phyloP scores from a whole-genome alignment of 2,329 filamentous ascomycete genomes.

The Phoma herbarum region DNA sequence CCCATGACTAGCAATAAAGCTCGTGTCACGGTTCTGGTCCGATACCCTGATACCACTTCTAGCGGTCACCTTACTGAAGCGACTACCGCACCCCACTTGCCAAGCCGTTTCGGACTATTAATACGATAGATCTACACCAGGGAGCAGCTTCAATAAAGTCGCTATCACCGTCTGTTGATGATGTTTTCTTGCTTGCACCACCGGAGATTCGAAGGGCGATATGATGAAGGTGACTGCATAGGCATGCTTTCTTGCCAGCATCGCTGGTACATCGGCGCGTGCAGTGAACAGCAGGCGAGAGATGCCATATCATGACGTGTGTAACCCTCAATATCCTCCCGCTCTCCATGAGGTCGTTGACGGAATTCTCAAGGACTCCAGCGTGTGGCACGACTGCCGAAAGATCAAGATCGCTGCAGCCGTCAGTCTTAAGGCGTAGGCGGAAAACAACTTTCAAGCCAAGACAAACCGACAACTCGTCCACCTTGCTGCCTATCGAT shows the following conservation, averaged over 20 bases:
- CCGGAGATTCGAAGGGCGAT: background rate
- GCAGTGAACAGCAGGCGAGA: background rate
- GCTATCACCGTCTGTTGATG: background rate
- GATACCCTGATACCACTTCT: background rate
- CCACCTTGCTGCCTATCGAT: background rate
- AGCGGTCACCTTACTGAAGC: background rate
- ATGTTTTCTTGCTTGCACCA: background rate
- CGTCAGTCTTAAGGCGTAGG: background rate
- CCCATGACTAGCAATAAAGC: background rate
- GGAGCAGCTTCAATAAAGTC: background rate
- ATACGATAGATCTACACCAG: conserved; percentile 1
- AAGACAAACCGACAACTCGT: background rate
- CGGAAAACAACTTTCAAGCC: background rate
- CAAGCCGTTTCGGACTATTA: background rate
- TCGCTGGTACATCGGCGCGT: background rate
- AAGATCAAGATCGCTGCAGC: background rate
- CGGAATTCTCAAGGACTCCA: background rate
- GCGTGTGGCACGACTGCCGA: background rate
- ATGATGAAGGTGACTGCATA: background rate
- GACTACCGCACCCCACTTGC: background rate
- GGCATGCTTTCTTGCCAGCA: background rate
- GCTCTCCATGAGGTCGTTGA: background rate
- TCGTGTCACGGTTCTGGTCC: background rate
- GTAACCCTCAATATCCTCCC: background rate
- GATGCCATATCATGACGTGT: background rate